Evolutionary conservation across 495 filamentous ascomycete species (phyloP).

Genomic region (Talaromyces proteolyticus): DNA sequence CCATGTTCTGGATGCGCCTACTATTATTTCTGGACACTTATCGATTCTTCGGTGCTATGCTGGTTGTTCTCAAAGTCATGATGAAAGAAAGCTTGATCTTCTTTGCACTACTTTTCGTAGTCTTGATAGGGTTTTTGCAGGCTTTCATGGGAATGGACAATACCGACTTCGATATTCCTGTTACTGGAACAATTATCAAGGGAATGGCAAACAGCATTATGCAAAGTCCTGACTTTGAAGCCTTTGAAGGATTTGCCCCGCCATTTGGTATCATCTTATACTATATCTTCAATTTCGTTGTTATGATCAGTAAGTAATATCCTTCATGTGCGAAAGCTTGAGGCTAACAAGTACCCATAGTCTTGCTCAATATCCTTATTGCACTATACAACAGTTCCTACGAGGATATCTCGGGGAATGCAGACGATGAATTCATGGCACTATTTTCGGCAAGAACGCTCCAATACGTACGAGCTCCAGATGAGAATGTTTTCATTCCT

Average conservation of each 20-base stretch:
- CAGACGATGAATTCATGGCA: constrained; percentile 90
- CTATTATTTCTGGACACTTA: constrained; percentile 90
- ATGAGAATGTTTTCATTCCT: constrained; percentile 96
- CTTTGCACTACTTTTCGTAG: constrained; percentile 84
- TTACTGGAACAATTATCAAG: constrained; percentile 70
- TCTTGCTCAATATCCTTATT: constrained; percentile 90
- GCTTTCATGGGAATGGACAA: constrained; percentile 93
- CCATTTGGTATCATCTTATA: constrained; percentile 89
- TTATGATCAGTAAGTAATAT: constrained; percentile 62
- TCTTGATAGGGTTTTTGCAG: constrained; percentile 87
- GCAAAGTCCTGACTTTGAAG: constrained; percentile 83
- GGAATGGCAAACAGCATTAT: constrained; percentile 89
- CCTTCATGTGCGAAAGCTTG: constrained; percentile 10
- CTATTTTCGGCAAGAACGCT: constrained; percentile 88
- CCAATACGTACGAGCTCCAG: constrained; percentile 91
- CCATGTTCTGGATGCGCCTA: constrained; percentile 95
- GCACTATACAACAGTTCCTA: constrained; percentile 96
- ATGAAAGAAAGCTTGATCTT: constrained; percentile 98
- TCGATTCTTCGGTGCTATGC: constrained; percentile 96
- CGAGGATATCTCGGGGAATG: constrained; percentile 90
- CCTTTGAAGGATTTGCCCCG: constrained; percentile 70
- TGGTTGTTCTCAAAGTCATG: constrained; percentile 96
- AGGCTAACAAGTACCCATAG: constrained; percentile 23
- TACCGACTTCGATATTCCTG: constrained; percentile 57
- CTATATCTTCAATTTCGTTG: constrained; percentile 94